Conservation (phyloP, 192 early-diverging fungal species). For the Lunasporangiospora selenospora region DNA sequence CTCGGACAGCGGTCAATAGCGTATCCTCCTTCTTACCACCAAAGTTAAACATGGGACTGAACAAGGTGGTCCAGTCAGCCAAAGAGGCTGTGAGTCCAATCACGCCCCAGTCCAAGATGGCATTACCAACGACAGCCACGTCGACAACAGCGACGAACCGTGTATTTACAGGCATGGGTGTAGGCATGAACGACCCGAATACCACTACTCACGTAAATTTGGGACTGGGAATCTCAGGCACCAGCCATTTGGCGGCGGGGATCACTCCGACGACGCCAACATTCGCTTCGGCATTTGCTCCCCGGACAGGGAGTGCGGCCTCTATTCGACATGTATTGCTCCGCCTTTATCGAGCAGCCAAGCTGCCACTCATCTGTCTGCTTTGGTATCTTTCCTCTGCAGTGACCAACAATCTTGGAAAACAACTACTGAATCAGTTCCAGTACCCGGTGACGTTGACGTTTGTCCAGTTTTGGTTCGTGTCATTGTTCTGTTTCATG, state of each 20-base stretch:
- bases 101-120: conserved; percentile 13
- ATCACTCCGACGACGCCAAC: neutral
- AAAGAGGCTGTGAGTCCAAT: conserved; percentile 22
- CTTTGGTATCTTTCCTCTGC: conserved; percentile 88
- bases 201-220: no score
- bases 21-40: conserved; percentile 28
- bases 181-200: no score
- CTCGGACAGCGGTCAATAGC: conserved; percentile 20
- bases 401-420: conserved; percentile 85
- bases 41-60: conserved; percentile 20
- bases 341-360: neutral
- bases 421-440: conserved; percentile 79
- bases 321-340: conserved; percentile 1
- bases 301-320: conserved; percentile 2
- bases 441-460: conserved; percentile 85
- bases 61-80: conserved; percentile 36
- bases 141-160: conserved; percentile 9
- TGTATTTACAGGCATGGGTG: no score
- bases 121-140: conserved; percentile 3
- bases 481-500: conserved; percentile 66
- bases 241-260: neutral
- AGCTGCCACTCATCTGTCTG: conserved; percentile 55
- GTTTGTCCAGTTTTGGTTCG: conserved; percentile 84
- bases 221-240: no score
- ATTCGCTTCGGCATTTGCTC: conserved; percentile 29